A percentile compares a stretch with the other conserved stretches of the same genome.
phyloP scores from a whole-genome alignment of 176 grass and related monocot genomes.

The Cocos nucifera region DNA sequence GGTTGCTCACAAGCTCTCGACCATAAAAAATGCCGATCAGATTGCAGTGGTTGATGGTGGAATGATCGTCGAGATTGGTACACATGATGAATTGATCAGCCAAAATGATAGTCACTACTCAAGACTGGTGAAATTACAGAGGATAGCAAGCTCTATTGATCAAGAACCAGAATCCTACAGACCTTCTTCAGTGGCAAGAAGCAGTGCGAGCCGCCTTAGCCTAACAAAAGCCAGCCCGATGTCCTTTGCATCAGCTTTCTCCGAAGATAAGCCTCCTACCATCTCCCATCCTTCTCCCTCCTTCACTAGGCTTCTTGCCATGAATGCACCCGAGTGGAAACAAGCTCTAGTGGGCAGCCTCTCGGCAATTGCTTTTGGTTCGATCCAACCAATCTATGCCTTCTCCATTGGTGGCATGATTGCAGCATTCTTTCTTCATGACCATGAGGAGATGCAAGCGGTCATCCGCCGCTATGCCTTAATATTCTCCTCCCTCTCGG shows the following conservation, averaged over 20 bases:
- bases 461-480: constrained; percentile 59
- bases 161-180: constrained; percentile 68
- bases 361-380: constrained; percentile 72
- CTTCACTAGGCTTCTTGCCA: constrained; percentile 89
- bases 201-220: constrained; percentile 70
- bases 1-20: constrained; percentile 96
- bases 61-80: constrained; percentile 75
- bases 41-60: constrained; percentile 88
- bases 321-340: constrained; percentile 93
- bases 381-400: constrained; percentile 88
- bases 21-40: constrained; percentile 85
- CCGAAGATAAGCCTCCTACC: neutral
- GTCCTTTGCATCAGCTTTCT: constrained; percentile 29
- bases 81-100: constrained; percentile 77
- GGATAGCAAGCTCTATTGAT: constrained; percentile 84
- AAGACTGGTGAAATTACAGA: constrained; percentile 82
- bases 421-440: constrained; percentile 76
- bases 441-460: constrained; percentile 72
- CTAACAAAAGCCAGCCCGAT: constrained; percentile 78
- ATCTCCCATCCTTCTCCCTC: constrained; percentile 44
- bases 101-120: constrained; percentile 64
- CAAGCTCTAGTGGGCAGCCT: constrained; percentile 72
- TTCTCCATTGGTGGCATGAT: constrained; percentile 88
- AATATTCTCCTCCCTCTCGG: constrained; percentile 81
- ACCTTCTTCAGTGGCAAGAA: constrained; percentile 58